Base-by-base conservation (phyloP, 1,139 yeast species). In the Magnusiomyces tetraspermus region DNA sequence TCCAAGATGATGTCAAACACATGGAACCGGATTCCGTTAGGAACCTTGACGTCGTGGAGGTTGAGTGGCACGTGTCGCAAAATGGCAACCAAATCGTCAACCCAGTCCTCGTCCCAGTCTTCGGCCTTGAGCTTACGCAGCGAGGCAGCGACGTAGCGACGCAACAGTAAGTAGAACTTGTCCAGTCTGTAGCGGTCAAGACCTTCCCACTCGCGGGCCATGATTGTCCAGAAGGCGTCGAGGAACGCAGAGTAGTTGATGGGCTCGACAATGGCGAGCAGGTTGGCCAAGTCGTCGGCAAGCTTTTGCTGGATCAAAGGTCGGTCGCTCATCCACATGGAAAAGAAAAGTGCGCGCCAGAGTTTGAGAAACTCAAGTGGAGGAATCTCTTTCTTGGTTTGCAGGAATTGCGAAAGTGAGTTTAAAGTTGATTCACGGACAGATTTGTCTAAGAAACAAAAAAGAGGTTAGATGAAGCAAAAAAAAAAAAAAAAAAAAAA, bases 321-420 rank as follows among this genome's bases (percentile, higher is more conserved):
- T 62, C 94, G 79, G 69, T 92, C 98, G 65, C 95, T 80, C 69
- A 85, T 88, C 98, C 98, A 92, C 96, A 92, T 87, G 30, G 82
- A 65, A 67, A 76, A 92, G 69, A 84, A 92, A 49, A 92, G 75
- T 10, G 97, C 98, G 69, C 86, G 88, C 97, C 97, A 92, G 55
- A 92, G 73, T 67, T 90, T 89, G 60, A 85, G 85, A 60, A 82
- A 75, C 57, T 90, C 96, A 21, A 75, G 57, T 48, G 72, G 70
- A 24, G 76, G 73, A 23, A 78, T 63, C 17, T 66, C 63, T 50
- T 67, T 71, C 46, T 67, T 65, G 15, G 73, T 66, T 5, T 76
- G 66, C 46, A 90, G 71, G 63, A 78, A 86, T 58, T 76, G 76
- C 58, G 76, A 76, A 58, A 89, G 73, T 0, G 90, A 76, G 48